These are phyloP conservation scores for Triglochin maritima DNA, from an alignment of 106 monocot genomes.

Conservation along the genomic window DNA sequence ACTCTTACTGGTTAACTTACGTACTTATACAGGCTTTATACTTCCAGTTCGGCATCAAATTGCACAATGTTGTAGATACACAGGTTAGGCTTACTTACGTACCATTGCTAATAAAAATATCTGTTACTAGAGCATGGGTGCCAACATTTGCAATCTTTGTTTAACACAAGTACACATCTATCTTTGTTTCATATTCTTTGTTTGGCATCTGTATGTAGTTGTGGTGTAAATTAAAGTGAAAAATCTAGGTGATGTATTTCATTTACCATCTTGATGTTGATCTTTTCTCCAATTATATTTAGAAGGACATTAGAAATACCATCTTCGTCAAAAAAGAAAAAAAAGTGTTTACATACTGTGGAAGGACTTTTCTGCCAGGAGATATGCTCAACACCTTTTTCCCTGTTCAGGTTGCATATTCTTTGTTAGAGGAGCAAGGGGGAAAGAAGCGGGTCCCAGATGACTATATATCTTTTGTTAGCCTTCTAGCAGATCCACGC, in stretches of 20 bases:
- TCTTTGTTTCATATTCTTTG: too few relatives aligned
- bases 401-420: constrained; percentile 74
- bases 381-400: constrained; percentile 1
- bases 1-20: too few relatives aligned
- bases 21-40: constrained; percentile 58
- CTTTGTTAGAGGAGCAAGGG: constrained; percentile 86
- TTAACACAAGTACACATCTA: too few relatives aligned
- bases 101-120: background rate
- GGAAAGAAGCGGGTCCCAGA: constrained; percentile 56
- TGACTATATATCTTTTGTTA: constrained; percentile 79
- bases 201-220: too few relatives aligned
- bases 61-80: constrained; percentile 84
- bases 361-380: too few relatives aligned
- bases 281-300: too few relatives aligned
- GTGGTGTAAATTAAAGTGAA: too few relatives aligned
- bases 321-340: too few relatives aligned
- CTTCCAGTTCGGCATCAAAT: constrained; percentile 87
- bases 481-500: constrained; percentile 78
- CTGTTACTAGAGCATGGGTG: background rate
- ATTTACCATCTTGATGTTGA: background rate
- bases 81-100: constrained; percentile 40
- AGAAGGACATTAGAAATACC: too few relatives aligned
- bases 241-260: background rate
- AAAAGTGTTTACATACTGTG: too few relatives aligned
- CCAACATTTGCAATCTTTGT: background rate